A percentile compares a stretch with the other conserved stretches of the same genome.
phyloP scores from a whole-genome alignment of 805 yeast genomes.

The Kodamaea jinghongensis region DNA sequence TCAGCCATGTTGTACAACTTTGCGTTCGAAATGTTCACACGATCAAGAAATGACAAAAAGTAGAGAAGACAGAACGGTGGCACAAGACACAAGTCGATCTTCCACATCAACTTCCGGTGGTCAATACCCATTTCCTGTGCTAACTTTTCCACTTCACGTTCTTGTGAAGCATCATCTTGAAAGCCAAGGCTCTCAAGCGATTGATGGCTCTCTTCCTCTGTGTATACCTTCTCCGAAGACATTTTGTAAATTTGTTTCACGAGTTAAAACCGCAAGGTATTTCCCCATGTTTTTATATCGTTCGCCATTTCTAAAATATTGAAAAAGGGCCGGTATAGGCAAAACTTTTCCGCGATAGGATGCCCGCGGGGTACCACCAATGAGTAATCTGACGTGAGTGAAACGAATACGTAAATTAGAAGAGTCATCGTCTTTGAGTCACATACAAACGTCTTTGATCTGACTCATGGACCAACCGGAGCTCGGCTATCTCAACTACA shows the following conservation, averaged over 20 bases:
- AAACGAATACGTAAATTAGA: too few species aligned
- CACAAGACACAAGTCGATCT: conserved; percentile 65
- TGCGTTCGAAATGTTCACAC: conserved; percentile 83
- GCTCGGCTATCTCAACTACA: too few species aligned
- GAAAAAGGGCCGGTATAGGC: too few species aligned
- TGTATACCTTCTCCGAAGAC: conserved; percentile 1
- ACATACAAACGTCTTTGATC: too few species aligned
- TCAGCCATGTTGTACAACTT: conserved; percentile 63
- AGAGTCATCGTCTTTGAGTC: too few species aligned
- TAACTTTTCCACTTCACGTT: conserved; percentile 18
- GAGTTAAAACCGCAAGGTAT: too few species aligned
- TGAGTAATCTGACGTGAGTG: too few species aligned
- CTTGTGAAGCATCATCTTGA: conserved; percentile 6
- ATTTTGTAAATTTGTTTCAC: not conserved
- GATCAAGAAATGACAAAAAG: conserved; percentile 72
- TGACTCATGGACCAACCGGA: too few species aligned
- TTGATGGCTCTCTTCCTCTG: conserved; percentile 1
- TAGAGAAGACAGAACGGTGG: conserved; percentile 77
- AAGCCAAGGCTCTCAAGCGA: conserved; percentile 1
- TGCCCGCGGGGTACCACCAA: too few species aligned
- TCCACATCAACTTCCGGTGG: conserved; percentile 56
- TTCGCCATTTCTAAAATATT: too few species aligned
- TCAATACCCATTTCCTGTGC: conserved; percentile 43
- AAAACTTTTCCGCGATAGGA: too few species aligned
- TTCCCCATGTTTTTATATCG: too few species aligned